Evolutionary conservation across 345 rosid species (phyloP), one percentile per base, ranked within the genome.

Genomic region (Carallia brachiata): DNA sequence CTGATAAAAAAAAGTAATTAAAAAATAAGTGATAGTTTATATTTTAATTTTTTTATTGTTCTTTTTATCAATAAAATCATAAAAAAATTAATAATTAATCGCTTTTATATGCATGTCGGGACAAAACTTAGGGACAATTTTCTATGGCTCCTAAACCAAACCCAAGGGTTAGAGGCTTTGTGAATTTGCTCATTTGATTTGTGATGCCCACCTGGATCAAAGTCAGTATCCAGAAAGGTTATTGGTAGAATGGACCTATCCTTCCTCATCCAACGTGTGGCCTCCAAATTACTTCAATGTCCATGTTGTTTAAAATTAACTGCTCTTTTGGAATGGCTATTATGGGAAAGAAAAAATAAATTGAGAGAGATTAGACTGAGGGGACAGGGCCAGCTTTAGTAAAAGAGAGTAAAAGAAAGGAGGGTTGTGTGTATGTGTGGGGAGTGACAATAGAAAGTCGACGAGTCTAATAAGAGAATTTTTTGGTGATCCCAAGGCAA

Each of bases 401-500:
- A 23, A 23, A 23, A 23, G 23, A 23, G 23, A 37, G 2, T 32
- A 32, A 74, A 79, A 79, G 76, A 40, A 65, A 67, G 48, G 28
- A 36, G 19, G 34, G n/a, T n/a, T 47, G 1, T 7, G 31, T 4
- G n/a, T 34, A 36, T 8, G 71, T 37, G 62, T 23, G 75, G 28
- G 63, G 63, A 50, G 60, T 36, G 18, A 63, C 70, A 39, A 68
- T 58, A 65, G 54, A 68, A 77, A 73, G 73, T 15, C 23, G 74
- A 61, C 30, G 48, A 31, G 18, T 36, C 70, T 65, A 77, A 63
- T 7, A 9, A 56, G 60, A 27, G 13, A 56, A 6, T 19, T 19
- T 77, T 79, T 78, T 73, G 80, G 68, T 68, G 85, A 85, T 85
- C 89, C 89, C 84, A 77, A 79, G 73, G 50, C 50, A 56, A 27